phyloP scores from a whole-genome alignment of 352 stramenopile genomes.

The Pythium grandisporangium region DNA sequence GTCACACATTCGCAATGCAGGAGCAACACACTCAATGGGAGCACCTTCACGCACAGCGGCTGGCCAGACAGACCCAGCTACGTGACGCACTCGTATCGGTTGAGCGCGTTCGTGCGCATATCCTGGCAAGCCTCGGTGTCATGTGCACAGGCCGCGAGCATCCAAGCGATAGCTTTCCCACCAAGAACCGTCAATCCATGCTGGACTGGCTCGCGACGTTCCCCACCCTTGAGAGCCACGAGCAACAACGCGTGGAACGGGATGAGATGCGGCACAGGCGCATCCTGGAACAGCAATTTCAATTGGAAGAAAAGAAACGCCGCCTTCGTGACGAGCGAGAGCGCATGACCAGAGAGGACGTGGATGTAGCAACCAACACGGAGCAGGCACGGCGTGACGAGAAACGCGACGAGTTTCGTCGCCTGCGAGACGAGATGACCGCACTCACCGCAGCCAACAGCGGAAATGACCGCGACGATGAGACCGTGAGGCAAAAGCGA shows the following conservation, averaged over 20 bases:
- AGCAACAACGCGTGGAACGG: constrained; percentile 20
- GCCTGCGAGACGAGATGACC: constrained; percentile 19
- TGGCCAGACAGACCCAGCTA: no score
- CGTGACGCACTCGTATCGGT: no score
- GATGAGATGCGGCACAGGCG: constrained; percentile 29
- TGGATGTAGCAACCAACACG: no score
- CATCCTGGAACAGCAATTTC: constrained; percentile 33
- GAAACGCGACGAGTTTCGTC: constrained; percentile 12
- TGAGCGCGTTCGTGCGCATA: constrained; percentile 10
- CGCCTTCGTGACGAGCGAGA: constrained; percentile 23
- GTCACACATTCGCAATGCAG: no score
- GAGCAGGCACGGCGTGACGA: constrained; percentile 10
- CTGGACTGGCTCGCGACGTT: constrained; percentile 45
- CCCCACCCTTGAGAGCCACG: constrained; percentile 35
- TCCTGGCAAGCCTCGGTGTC: constrained; percentile 21
- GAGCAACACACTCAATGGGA: no score
- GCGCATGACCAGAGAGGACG: constrained; percentile 35
- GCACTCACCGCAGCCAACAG: no score
- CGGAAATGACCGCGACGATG: no score
- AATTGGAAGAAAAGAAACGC: constrained; percentile 25
- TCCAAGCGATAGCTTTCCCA: no score
- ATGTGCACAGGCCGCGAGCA: constrained; percentile 30
- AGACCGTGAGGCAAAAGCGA: constrained; percentile 17
- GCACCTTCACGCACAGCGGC: no score
- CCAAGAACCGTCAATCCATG: constrained; percentile 28